Base-by-base conservation (phyloP, 2,329 filamentous ascomycete species). In the Chaetomium globosum region DNA sequence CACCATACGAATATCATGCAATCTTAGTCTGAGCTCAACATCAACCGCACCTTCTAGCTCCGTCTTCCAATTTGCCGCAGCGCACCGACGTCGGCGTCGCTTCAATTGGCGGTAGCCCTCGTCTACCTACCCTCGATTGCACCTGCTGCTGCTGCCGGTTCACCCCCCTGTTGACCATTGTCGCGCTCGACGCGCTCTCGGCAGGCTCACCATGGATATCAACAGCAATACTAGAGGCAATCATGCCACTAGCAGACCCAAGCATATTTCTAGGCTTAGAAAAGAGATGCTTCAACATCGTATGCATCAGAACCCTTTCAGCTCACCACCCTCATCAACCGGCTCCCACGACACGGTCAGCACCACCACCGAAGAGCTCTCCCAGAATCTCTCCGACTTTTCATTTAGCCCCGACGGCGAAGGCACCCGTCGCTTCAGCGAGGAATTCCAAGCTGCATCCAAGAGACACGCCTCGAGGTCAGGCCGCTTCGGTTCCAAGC, bases 251-350 rank as follows among this genome's bases (percentile, higher is more conserved):
- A 69, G 53, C 69, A 72, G 67, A 61, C 68, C 70, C 33, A 70
- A 68, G 59, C 71, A 72, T 72, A 72, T 72, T 31, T 71, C 71
- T 72, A 72, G 71, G 61, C 64, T 74, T 26, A 67, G 65, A 46
- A 79, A 82, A 74, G 82, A 83, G 76, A 82, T 83, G 80, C 80
- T 81, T 57, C 69, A 72, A 77, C 80, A 68, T 80, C 82, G 75
- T 78, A 80, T 74, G 79, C 83, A 68, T 46, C 66, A 73, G 65
- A 83, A 85, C 73, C 83, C 83, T 6, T 85, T 85, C 76, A 84
- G 83, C 75, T 85, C 83, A 23, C 84, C 84, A 5, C 83, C 83
- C 23, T 85, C 83, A 7, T 86, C 83, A 7, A 85, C 83, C 33
- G 83, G 83, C 63, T 83, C 82, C 60, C 83, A 85, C 75, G 83